These are phyloP conservation scores for Porodaedalea pini DNA, from an alignment of 1,284 basidiomycete species.

Conservation along the genomic window DNA sequence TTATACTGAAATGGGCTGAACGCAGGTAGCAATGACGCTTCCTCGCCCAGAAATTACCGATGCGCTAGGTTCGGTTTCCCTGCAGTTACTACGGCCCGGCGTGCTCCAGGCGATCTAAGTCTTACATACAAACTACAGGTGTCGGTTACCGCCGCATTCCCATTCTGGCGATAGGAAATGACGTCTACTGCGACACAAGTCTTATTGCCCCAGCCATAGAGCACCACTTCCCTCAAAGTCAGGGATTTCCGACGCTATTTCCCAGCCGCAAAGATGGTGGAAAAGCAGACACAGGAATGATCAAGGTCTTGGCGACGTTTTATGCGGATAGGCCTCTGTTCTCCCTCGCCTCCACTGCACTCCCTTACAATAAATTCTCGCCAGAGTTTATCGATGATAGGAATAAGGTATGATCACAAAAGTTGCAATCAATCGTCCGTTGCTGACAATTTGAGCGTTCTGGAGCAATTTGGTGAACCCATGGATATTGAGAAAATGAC, in stretches of 20 bases:
- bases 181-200: conserved; percentile 51
- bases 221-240: conserved; percentile 43
- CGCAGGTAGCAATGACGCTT: conserved; percentile 44
- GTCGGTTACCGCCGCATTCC: conserved; percentile 53
- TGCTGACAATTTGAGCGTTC: neutral
- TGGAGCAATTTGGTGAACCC: conserved; percentile 28
- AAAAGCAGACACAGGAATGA: conserved; percentile 41
- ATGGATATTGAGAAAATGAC: conserved; percentile 36
- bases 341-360: conserved; percentile 33
- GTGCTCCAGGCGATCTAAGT: too few relatives aligned
- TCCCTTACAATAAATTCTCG: conserved; percentile 49
- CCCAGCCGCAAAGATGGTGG: conserved; percentile 40
- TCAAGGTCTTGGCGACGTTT: conserved; percentile 44
- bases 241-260: conserved; percentile 47
- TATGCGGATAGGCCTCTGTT: conserved; percentile 46
- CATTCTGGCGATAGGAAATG: conserved; percentile 53
- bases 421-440: neutral
- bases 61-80: conserved; percentile 45
- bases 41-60: conserved; percentile 54
- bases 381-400: conserved; percentile 49
- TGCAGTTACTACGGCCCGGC: too few relatives aligned
- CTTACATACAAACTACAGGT: neutral
- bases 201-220: conserved; percentile 27
- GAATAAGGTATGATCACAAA: conserved; percentile 33
- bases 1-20: neutral